These are phyloP conservation scores for Podospora anserina DNA, from an alignment of 495 filamentous ascomycete genomes.

Conservation along the genomic window DNA sequence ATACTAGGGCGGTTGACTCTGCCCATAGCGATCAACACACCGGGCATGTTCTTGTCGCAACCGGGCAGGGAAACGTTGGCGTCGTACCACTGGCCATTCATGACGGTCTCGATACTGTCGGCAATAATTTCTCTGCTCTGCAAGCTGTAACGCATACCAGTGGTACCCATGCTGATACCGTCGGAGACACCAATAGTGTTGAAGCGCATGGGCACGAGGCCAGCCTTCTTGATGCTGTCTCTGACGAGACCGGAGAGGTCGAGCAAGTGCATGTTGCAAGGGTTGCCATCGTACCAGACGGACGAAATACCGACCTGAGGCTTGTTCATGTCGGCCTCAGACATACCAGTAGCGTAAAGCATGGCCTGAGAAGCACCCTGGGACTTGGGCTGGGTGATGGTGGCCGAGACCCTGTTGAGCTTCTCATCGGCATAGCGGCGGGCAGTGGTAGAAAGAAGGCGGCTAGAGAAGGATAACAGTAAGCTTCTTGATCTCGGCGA, in stretches of 20 bases:
- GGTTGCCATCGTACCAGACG: constrained; percentile 85
- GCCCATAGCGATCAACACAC: constrained; percentile 97
- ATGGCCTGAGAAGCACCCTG: constrained; percentile 98
- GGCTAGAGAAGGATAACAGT: constrained; percentile 30
- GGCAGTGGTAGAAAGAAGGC: constrained; percentile 39
- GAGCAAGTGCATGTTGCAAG: constrained; percentile 98
- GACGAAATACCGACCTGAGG: constrained; percentile 97
- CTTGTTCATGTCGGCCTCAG: constrained; percentile 81
- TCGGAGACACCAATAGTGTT: constrained; percentile 96
- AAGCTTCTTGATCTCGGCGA: constrained; percentile 10
- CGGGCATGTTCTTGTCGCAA: constrained; percentile 99
- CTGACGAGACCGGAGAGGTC: constrained; percentile 79
- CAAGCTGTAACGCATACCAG: constrained; percentile 89
- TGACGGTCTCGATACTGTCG: constrained; percentile 97
- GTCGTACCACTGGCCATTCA: constrained; percentile 99
- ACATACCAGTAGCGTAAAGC: constrained; percentile 91
- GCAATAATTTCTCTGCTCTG: constrained; percentile 95
- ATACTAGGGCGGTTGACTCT: constrained; percentile 87
- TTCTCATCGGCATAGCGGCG: constrained; percentile 44
- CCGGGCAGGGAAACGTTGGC: constrained; percentile 98
- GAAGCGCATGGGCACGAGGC: constrained; percentile 84
- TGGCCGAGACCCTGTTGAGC: constrained; percentile 77
- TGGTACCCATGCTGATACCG: constrained; percentile 76
- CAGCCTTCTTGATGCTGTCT: constrained; percentile 78
- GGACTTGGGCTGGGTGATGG: constrained; percentile 91